These are phyloP conservation scores for Ophiocordyceps australis DNA, from an alignment of 2,329 filamentous ascomycete species.

Conservation along the genomic window DNA sequence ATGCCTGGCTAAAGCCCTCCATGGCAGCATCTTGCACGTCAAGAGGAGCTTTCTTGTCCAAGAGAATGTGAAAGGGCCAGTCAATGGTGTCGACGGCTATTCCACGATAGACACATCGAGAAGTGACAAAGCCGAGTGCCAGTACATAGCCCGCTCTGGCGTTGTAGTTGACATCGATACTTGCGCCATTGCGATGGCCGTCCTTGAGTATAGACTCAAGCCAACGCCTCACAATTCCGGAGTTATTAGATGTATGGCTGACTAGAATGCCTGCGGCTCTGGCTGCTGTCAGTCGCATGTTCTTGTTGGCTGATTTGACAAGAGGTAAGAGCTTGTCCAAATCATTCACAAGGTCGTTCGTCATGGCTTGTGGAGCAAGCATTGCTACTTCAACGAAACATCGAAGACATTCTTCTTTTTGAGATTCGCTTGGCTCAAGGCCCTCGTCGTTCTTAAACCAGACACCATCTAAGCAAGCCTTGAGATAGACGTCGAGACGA, in stretches of 20 bases:
- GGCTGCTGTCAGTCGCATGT: conserved; percentile 47
- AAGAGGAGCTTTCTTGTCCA: conserved; percentile 10
- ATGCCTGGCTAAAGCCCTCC: conserved; percentile 26
- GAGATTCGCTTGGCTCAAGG: no score
- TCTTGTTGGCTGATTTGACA: conserved; percentile 56
- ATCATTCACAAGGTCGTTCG: conserved; percentile 29
- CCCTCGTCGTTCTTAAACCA: conserved; percentile 21
- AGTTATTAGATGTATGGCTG: conserved; percentile 37
- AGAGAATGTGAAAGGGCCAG: conserved; percentile 14
- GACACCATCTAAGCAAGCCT: conserved; percentile 39
- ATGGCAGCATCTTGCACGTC: no score
- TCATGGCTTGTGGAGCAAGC: conserved; percentile 26
- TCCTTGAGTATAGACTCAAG: no score
- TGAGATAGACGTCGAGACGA: conserved; percentile 26
- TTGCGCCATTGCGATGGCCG: no score
- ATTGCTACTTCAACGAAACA: conserved; percentile 35
- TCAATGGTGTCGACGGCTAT: no score
- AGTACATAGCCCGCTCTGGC: no score
- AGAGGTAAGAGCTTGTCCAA: conserved; percentile 30
- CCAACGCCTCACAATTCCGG: no score
- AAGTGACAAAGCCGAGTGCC: conserved; percentile 23
- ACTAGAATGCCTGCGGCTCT: conserved; percentile 60
- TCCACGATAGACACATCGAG: no score
- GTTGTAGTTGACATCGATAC: no score
- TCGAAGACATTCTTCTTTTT: conserved; percentile 29